Percentiles rank a stretch among this genome's conserved stretches.
These are phyloP conservation scores for Lichtheimia corymbifera DNA, from an alignment of 371 early-diverging fungal species.

Conservation along the genomic window DNA sequence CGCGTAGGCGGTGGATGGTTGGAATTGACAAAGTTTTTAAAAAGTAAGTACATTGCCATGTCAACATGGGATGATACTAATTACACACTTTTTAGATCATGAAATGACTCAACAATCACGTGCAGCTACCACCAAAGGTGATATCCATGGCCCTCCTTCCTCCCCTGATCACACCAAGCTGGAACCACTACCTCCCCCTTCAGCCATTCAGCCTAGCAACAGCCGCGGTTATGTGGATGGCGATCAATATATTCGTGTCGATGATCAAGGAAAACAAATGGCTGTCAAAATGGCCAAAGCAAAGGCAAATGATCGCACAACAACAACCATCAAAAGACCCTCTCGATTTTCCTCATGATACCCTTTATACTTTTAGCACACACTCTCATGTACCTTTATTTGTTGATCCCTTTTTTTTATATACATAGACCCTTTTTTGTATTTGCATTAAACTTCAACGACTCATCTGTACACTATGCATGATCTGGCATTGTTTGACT, in stretches of 20 bases:
- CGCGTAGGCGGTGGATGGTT: constrained; percentile 84
- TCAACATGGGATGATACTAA: neutral
- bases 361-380: too few relatives aligned
- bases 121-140: neutral
- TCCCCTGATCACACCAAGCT: neutral
- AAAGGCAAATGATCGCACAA: constrained; percentile 14
- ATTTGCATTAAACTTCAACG: too few relatives aligned
- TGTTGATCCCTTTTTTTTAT: too few relatives aligned
- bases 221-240: constrained; percentile 31
- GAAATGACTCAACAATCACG: neutral
- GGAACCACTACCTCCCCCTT: constrained; percentile 1
- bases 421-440: too few relatives aligned
- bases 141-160: too few relatives aligned
- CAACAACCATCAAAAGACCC: neutral
- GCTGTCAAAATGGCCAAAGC: constrained; percentile 40
- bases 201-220: neutral
- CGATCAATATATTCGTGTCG: constrained; percentile 32
- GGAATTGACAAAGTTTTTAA: constrained; percentile 46
- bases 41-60: constrained; percentile 6
- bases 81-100: neutral
- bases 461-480: too few relatives aligned
- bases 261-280: constrained; percentile 40
- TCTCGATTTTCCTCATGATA: neutral
- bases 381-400: too few relatives aligned
- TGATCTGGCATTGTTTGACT: too few relatives aligned